Percentiles rank a stretch among this genome's conserved stretches.
These are phyloP conservation scores for Pythium grandisporangium DNA, from an alignment of 352 stramenopile genomes.

Conservation along the genomic window DNA sequence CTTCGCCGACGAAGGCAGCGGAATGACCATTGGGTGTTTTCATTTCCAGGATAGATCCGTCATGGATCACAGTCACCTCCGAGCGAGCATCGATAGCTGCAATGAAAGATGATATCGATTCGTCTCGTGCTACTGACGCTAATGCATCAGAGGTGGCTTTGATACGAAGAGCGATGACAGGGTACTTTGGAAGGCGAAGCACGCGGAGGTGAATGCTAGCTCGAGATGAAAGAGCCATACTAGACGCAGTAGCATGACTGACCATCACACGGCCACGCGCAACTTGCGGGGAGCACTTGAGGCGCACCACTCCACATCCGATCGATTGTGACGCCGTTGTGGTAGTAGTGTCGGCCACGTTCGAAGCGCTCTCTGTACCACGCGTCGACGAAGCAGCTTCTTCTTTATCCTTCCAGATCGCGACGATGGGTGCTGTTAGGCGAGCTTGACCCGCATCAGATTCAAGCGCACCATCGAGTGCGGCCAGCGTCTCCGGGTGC, in stretches of 20 bases:
- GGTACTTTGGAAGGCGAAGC: conserved; percentile 30
- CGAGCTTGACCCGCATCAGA: no score
- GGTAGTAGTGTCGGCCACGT: no score
- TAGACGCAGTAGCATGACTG: conserved; percentile 12
- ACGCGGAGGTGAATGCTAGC: conserved; percentile 32
- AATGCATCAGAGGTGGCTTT: no score
- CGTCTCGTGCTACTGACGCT: no score
- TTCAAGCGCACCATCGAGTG: conserved; percentile 66
- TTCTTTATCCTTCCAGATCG: conserved; percentile 11
- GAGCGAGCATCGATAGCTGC: no score
- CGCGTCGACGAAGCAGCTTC: conserved; percentile 8
- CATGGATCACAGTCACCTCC: no score
- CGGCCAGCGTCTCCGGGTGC: conserved; percentile 44
- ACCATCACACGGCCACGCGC: conserved; percentile 16
- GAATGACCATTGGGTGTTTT: no score
- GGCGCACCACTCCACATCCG: conserved; percentile 21
- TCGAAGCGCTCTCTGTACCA: no score
- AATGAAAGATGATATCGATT: no score
- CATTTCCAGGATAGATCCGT: no score
- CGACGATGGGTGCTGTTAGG: no score
- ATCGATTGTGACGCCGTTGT: no score
- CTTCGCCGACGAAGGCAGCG: conserved; percentile 14
- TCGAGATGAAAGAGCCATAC: conserved; percentile 12
- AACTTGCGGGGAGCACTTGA: conserved; percentile 27
- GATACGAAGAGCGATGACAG: not conserved